These are phyloP conservation scores for Lactarius hatsudake DNA, from an alignment of 768 basidiomycete species.

Conservation along the genomic window DNA sequence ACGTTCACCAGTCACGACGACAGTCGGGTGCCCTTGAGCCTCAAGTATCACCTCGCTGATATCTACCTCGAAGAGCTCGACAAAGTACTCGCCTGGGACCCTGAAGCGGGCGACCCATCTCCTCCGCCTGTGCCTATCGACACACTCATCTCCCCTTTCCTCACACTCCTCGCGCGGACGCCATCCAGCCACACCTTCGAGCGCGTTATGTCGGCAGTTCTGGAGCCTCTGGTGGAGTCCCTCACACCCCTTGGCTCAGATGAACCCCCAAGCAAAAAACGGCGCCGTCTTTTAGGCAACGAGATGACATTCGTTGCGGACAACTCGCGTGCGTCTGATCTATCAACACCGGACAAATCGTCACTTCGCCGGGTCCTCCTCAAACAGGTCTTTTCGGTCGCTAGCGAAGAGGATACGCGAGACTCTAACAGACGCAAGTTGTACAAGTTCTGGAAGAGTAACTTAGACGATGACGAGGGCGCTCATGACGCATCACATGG, in stretches of 20 bases:
- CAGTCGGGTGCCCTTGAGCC: conserved; percentile 66
- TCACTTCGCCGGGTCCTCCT: conserved; percentile 56
- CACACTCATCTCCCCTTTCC: conserved; percentile 65
- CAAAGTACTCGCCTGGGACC: conserved; percentile 45
- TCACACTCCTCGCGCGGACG: conserved; percentile 67
- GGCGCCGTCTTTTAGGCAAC: conserved; percentile 41
- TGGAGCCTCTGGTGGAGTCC: conserved; percentile 64
- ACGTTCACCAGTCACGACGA: conserved; percentile 55
- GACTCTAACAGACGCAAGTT: conserved; percentile 80
- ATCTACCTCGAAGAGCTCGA: conserved; percentile 90
- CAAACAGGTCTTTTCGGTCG: conserved; percentile 64
- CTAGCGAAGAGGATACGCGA: conserved; percentile 68
- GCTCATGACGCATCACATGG: conserved; percentile 23
- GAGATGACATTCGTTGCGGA: conserved; percentile 46
- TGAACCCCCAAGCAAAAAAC: conserved; percentile 45
- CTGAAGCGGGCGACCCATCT: conserved; percentile 27
- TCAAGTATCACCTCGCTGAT: conserved; percentile 85
- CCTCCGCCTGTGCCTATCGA: conserved; percentile 48
- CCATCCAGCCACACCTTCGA: conserved; percentile 62
- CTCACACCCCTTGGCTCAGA: conserved; percentile 39
- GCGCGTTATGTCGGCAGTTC: conserved; percentile 65
- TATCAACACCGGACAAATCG: conserved; percentile 35
- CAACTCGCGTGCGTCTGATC: conserved; percentile 51
- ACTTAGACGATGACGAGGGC: conserved; percentile 45
- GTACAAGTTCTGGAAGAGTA: conserved; percentile 73